phyloP scores from a whole-genome alignment of 352 stramenopile genomes.

The Globisporangium takayamanum region DNA sequence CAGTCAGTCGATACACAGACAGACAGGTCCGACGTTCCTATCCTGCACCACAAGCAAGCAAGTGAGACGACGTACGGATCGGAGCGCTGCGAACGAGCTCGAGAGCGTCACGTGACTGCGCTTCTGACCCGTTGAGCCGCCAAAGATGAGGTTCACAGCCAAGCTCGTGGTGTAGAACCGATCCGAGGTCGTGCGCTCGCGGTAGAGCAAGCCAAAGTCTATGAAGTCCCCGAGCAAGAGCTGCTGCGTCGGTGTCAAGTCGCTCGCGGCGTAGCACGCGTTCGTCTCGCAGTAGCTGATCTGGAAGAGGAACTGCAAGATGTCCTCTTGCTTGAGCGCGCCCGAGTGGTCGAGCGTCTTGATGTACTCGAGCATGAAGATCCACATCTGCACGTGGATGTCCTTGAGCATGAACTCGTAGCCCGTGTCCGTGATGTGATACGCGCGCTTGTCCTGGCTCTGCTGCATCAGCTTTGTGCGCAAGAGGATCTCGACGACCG shows the following conservation, averaged over 20 bases:
- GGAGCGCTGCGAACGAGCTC: slow-evolving; percentile 38
- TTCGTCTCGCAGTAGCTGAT: slow-evolving; percentile 85
- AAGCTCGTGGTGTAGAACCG: slow-evolving; percentile 88
- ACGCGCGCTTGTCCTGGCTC: slow-evolving; percentile 42
- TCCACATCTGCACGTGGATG: slow-evolving; percentile 90
- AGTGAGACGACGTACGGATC: slow-evolving; percentile 14
- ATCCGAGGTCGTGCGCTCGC: slow-evolving; percentile 39
- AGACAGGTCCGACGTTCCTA: background rate
- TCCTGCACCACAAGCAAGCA: background rate
- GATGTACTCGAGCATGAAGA: slow-evolving; percentile 89
- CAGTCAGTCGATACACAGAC: background rate
- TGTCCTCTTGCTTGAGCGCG: slow-evolving; percentile 76
- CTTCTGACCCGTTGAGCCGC: slow-evolving; percentile 59
- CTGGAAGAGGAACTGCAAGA: slow-evolving; percentile 87
- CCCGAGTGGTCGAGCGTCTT: slow-evolving; percentile 70
- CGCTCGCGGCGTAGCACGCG: slow-evolving; percentile 72
- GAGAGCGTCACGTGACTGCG: slow-evolving; percentile 39
- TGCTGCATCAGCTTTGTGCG: slow-evolving; percentile 67
- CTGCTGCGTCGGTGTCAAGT: slow-evolving; percentile 73
- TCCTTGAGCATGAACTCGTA: slow-evolving; percentile 92
- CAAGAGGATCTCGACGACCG: slow-evolving; percentile 68
- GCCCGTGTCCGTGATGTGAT: slow-evolving; percentile 84
- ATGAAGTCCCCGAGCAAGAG: slow-evolving; percentile 79
- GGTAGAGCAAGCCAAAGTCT: slow-evolving; percentile 83
- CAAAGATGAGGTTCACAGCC: slow-evolving; percentile 88